Percentiles rank a stretch among this genome's conserved stretches.
These are phyloP conservation scores for Amanita exitialis DNA, from an alignment of 768 basidiomycete genomes.

Conservation along the genomic window DNA sequence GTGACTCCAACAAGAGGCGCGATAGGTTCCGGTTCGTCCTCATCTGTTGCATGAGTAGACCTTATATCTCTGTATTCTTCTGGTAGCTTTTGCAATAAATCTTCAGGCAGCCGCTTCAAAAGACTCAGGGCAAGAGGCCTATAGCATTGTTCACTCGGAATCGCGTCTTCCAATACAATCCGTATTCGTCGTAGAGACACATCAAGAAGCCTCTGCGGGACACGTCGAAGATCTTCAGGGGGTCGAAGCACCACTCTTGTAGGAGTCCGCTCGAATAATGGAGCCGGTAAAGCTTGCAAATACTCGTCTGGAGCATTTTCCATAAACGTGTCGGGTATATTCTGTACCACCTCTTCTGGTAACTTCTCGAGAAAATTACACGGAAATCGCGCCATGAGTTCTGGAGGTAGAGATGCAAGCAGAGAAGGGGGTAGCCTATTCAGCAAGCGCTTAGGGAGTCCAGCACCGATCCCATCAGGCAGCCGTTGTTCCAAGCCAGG, in stretches of 20 bases:
- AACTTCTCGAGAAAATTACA: neutral
- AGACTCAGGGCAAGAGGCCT: neutral
- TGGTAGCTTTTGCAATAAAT: neutral
- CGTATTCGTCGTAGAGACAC: neutral
- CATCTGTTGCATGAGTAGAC: neutral
- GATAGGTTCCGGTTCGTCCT: no score
- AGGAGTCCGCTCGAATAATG: neutral
- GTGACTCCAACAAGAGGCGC: no score
- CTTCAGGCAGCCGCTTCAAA: neutral
- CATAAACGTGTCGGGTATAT: neutral
- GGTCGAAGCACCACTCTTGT: neutral
- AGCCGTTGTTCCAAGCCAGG: neutral
- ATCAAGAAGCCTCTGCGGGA: neutral
- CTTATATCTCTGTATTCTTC: neutral
- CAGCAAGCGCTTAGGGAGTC: neutral
- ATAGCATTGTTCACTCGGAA: neutral
- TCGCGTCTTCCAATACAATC: neutral
- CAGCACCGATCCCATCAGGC: neutral
- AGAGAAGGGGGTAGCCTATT: neutral
- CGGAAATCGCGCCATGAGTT: neutral
- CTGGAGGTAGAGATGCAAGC: neutral
- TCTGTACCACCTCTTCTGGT: neutral
- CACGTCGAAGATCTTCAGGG: neutral
- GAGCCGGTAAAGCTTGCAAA: neutral
- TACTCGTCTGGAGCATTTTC: neutral